These are phyloP conservation scores for Medicago lupulina DNA, from an alignment of 306 rosid genomes.

Conservation along the genomic window DNA sequence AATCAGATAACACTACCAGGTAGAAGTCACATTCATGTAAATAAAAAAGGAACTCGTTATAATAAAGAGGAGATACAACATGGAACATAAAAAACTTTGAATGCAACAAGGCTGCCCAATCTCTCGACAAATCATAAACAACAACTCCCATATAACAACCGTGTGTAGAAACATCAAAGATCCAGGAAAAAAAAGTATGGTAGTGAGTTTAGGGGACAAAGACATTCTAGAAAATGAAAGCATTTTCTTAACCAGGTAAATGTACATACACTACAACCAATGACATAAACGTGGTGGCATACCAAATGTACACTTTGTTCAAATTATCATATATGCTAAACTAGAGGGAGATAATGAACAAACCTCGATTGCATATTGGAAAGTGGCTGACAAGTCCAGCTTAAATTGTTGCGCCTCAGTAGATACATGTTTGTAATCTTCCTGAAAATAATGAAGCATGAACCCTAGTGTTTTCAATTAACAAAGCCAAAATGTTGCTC, in stretches of 20 bases:
- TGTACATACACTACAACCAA: no score
- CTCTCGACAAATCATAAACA: no score
- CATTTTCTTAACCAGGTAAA: no score
- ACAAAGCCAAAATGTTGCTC: slow-evolving; percentile 26
- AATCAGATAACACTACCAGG: background rate
- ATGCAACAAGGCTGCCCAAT: no score
- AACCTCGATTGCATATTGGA: slow-evolving; percentile 98
- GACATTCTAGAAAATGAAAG: no score
- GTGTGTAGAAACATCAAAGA: no score
- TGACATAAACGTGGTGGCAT: no score
- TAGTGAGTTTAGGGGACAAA: no score
- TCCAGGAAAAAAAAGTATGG: no score
- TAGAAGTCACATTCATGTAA: background rate
- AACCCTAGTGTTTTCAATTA: slow-evolving; percentile 29
- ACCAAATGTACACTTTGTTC: slow-evolving; percentile 22
- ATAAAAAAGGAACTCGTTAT: background rate
- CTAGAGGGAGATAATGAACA: slow-evolving; percentile 15
- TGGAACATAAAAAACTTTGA: background rate
- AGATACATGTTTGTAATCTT: slow-evolving; percentile 90
- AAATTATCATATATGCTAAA: slow-evolving; percentile 28
- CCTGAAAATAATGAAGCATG: slow-evolving; percentile 61
- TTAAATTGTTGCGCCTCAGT: slow-evolving; percentile 91
- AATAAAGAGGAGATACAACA: slow-evolving; percentile 3
- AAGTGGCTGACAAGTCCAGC: slow-evolving; percentile 80
- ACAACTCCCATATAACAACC: no score